These are phyloP conservation scores for Coffea canephora DNA, from an alignment of 257 asterid species.

Conservation along the genomic window DNA sequence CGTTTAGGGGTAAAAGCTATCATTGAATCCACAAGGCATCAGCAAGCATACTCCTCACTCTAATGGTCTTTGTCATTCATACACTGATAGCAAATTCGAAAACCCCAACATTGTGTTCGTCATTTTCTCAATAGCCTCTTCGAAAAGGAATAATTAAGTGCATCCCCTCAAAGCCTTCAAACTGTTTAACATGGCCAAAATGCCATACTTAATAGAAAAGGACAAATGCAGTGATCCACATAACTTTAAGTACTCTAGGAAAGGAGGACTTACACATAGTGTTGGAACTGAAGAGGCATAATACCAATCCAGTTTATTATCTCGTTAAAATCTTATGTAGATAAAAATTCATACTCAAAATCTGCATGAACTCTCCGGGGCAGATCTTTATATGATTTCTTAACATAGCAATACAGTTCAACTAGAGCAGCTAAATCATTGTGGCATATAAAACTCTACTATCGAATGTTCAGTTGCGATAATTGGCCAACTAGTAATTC, in stretches of 20 bases:
- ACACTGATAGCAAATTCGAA: neutral
- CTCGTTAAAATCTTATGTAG: neutral
- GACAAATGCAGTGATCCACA: neutral
- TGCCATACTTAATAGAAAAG: neutral
- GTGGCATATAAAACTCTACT: no score
- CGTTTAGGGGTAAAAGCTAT: neutral
- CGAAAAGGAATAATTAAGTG: neutral
- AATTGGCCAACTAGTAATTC: no score
- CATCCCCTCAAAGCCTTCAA: neutral
- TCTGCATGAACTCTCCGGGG: neutral
- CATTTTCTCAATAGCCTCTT: neutral
- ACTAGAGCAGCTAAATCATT: neutral
- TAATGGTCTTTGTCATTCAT: neutral
- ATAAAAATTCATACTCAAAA: neutral
- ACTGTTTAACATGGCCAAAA: neutral
- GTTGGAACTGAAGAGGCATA: neutral
- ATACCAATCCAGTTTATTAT: neutral
- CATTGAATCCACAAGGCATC: neutral
- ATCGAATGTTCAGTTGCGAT: no score
- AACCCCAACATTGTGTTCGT: neutral
- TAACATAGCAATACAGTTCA: neutral
- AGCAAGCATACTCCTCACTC: neutral
- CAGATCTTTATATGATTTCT: neutral
- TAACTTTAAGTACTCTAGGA: no score
- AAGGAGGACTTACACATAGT: neutral